These are phyloP conservation scores for Podospora australis DNA, from an alignment of 495 filamentous ascomycete genomes.

Conservation along the genomic window DNA sequence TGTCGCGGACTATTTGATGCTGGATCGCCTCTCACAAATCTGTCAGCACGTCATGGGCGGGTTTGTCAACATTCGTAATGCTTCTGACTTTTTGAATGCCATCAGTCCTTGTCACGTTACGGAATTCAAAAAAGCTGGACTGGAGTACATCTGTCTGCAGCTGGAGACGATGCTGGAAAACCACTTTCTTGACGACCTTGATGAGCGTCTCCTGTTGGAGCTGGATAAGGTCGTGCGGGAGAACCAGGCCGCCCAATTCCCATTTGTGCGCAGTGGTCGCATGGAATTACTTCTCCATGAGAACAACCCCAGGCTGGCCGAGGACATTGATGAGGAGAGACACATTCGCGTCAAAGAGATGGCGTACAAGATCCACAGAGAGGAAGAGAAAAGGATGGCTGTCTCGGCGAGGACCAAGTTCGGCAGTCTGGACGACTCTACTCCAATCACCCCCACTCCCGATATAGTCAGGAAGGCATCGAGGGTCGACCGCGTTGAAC, in stretches of 20 bases:
- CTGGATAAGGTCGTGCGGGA: conserved; percentile 71
- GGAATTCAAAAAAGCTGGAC: conserved; percentile 78
- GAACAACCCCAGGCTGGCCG: conserved; percentile 54
- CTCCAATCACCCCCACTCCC: conserved; percentile 43
- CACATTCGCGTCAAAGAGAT: conserved; percentile 44
- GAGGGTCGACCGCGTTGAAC: conserved; percentile 39
- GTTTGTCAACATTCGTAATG: conserved; percentile 83
- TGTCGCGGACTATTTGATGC: conserved; percentile 89
- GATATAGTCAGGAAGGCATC: conserved; percentile 47
- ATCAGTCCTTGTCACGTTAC: conserved; percentile 74
- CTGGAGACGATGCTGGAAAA: conserved; percentile 87
- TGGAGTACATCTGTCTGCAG: conserved; percentile 89
- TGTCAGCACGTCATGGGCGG: conserved; percentile 84
- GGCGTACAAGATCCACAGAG: conserved; percentile 51
- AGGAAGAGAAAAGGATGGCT: conserved; percentile 51
- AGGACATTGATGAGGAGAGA: conserved; percentile 48
- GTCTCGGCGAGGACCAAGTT: conserved; percentile 41
- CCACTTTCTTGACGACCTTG: conserved; percentile 76
- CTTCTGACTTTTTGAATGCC: conserved; percentile 73
- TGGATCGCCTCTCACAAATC: conserved; percentile 80
- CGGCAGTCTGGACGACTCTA: conserved; percentile 51
- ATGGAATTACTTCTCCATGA: conserved; percentile 64
- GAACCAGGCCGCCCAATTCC: conserved; percentile 71
- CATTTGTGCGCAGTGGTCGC: conserved; percentile 66
- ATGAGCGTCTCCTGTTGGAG: conserved; percentile 70